Evolutionary conservation across 1,284 basidiomycete genomes (phyloP).

Genomic region (Apiotrichum mycotoxinovorans): DNA sequence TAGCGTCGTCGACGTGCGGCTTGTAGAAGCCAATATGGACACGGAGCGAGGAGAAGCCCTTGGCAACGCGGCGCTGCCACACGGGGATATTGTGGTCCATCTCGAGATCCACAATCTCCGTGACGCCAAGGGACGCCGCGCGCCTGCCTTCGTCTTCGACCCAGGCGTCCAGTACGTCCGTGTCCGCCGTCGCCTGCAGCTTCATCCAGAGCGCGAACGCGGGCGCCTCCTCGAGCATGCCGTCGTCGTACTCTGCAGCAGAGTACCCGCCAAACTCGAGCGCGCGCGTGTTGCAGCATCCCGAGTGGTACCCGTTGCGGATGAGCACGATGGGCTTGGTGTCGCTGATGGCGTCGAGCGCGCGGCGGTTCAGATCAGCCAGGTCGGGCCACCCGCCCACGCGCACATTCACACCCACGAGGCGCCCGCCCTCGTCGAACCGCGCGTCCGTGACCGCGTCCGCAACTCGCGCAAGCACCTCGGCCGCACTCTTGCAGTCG

Average conservation of each 20-base stretch:
- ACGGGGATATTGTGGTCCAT: slow-evolving; percentile 31
- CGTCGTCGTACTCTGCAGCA: slow-evolving; percentile 18
- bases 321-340: slow-evolving; percentile 30
- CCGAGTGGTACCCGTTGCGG: slow-evolving; percentile 36
- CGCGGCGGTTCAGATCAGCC: slow-evolving; percentile 21
- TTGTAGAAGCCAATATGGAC: slow-evolving; percentile 39
- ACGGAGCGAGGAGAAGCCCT: slow-evolving; percentile 30
- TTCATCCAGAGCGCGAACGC: slow-evolving; percentile 26
- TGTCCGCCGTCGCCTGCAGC: slow-evolving; percentile 22
- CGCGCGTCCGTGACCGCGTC: slow-evolving; percentile 3
- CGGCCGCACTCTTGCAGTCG: slow-evolving; percentile 19
- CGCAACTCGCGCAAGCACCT: slow-evolving; percentile 20
- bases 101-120: slow-evolving; percentile 41
- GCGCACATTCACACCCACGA: slow-evolving; percentile 26
- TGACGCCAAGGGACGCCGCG: slow-evolving; percentile 39
- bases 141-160: slow-evolving; percentile 23
- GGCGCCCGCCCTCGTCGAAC: slow-evolving; percentile 16
- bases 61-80: slow-evolving; percentile 28
- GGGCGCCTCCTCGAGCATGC: slow-evolving; percentile 27
- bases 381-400: slow-evolving; percentile 34
- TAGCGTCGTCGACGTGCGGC: slow-evolving; percentile 30
- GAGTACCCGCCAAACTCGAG: slow-evolving; percentile 21
- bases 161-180: slow-evolving; percentile 26
- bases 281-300: slow-evolving; percentile 30
- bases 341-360: slow-evolving; percentile 24